Evolutionary conservation across 2,329 filamentous ascomycete species (phyloP).

Genomic region (Pezicula neosporulosa): DNA sequence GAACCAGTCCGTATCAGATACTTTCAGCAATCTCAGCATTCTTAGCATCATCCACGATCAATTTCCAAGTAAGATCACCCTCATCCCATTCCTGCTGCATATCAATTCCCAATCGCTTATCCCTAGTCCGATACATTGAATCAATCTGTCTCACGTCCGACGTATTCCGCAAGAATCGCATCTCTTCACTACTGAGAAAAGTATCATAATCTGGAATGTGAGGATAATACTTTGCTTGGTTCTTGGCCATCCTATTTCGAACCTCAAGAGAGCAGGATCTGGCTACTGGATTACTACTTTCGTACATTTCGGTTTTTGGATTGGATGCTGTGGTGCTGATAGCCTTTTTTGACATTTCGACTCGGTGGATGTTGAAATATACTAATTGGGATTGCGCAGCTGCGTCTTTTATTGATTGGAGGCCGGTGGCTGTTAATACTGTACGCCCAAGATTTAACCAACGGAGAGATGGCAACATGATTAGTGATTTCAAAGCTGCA

Average conservation of each 20-base stretch:
- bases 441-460: constrained; percentile 10
- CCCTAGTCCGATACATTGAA: constrained; percentile 40
- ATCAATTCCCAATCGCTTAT: constrained; percentile 18
- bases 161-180: constrained; percentile 37
- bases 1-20: too few relatives aligned
- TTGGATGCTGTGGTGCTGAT: not conserved
- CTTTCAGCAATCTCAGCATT: not conserved
- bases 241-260: constrained; percentile 7
- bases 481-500: constrained; percentile 3
- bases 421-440: constrained; percentile 1
- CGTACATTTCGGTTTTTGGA: constrained; percentile 1
- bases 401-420: constrained; percentile 5
- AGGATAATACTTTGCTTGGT: constrained; percentile 10
- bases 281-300: not conserved
- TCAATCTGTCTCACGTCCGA: constrained; percentile 39
- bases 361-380: constrained; percentile 3
- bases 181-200: constrained; percentile 26
- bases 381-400: constrained; percentile 8
- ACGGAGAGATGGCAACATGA: constrained; percentile 4
- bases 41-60: constrained; percentile 9
- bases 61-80: constrained; percentile 30
- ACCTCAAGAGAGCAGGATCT: constrained; percentile 11
- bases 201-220: constrained; percentile 5
- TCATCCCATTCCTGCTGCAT: constrained; percentile 37
- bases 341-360: constrained; percentile 1